Evolutionary conservation across 495 filamentous ascomycete genomes (phyloP).

Genomic region (Pseudevernia furfuracea): DNA sequence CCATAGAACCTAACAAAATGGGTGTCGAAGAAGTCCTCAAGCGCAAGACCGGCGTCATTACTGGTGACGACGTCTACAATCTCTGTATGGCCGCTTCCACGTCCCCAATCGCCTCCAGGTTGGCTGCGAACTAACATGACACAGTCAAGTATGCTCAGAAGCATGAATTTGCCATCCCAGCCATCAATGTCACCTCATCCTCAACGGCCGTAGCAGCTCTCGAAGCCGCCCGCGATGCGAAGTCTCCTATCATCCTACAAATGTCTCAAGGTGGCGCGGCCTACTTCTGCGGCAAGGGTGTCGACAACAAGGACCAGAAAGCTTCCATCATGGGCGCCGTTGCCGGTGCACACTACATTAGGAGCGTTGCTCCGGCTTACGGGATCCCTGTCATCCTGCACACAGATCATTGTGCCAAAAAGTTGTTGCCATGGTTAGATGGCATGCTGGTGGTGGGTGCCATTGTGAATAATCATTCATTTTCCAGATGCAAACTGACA

Average conservation of each 20-base stretch:
- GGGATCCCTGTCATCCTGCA: slow-evolving; percentile 86
- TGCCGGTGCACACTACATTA: slow-evolving; percentile 90
- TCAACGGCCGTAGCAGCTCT: slow-evolving; percentile 77
- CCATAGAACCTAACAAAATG: neutral
- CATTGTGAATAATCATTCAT: too few species aligned
- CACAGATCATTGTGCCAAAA: slow-evolving; percentile 83
- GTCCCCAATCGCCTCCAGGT: neutral
- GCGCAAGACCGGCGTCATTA: slow-evolving; percentile 20
- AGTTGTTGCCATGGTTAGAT: slow-evolving; percentile 91
- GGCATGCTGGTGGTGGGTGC: slow-evolving; percentile 72
- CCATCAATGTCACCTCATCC: slow-evolving; percentile 90
- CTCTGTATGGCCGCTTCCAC: slow-evolving; percentile 34
- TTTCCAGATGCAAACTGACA: neutral
- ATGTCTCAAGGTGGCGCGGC: slow-evolving; percentile 84
- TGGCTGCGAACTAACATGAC: neutral
- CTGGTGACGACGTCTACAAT: slow-evolving; percentile 31
- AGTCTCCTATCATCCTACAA: slow-evolving; percentile 84
- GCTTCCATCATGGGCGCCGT: slow-evolving; percentile 83
- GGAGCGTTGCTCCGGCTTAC: slow-evolving; percentile 77
- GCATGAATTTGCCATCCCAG: slow-evolving; percentile 81
- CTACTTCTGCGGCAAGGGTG: slow-evolving; percentile 14
- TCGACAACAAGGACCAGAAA: slow-evolving; percentile 75
- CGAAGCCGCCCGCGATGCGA: slow-evolving; percentile 86
- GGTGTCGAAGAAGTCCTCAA: slow-evolving; percentile 13
- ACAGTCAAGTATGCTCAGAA: slow-evolving; percentile 75